A percentile compares a stretch with the other conserved stretches of the same genome.
Evolutionary conservation across 2,329 filamentous ascomycete species (phyloP).

Genomic region (Monosporascus cannonballus): DNA sequence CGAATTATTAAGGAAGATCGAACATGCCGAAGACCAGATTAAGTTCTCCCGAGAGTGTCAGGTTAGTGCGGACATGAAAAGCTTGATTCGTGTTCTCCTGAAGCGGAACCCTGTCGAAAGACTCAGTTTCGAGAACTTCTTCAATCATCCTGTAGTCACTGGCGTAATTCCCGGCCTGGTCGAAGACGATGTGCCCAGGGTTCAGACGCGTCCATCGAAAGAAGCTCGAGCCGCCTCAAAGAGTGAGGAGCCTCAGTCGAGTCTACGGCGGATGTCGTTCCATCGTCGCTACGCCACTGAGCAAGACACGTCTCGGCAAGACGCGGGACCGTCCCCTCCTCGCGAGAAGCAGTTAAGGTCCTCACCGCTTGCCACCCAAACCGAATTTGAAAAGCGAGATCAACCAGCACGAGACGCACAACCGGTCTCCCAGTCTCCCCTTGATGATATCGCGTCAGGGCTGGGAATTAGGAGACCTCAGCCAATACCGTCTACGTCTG

Average conservation of each 20-base stretch:
- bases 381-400: conserved; percentile 27
- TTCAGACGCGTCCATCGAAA: conserved; percentile 25
- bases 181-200: conserved; percentile 62
- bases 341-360: conserved; percentile 35
- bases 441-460: conserved; percentile 41
- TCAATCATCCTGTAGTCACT: conserved; percentile 66
- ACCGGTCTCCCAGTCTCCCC: conserved; percentile 33
- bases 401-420: conserved; percentile 20
- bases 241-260: conserved; percentile 23
- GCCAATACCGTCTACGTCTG: conserved; percentile 41
- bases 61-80: conserved; percentile 71
- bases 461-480: conserved; percentile 46
- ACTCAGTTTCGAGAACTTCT: conserved; percentile 81
- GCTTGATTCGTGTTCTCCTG: conserved; percentile 70
- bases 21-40: conserved; percentile 80
- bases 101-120: conserved; percentile 83
- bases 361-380: conserved; percentile 38
- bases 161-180: conserved; percentile 74
- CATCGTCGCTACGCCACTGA: conserved; percentile 35
- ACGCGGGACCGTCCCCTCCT: conserved; percentile 32
- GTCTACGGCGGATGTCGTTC: conserved; percentile 30
- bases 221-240: conserved; percentile 28
- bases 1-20: conserved; percentile 86
- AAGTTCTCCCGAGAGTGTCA: conserved; percentile 69
- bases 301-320: conserved; percentile 29